phyloP scores from a whole-genome alignment of 306 rosid species.

The Vachellia collinsii region DNA sequence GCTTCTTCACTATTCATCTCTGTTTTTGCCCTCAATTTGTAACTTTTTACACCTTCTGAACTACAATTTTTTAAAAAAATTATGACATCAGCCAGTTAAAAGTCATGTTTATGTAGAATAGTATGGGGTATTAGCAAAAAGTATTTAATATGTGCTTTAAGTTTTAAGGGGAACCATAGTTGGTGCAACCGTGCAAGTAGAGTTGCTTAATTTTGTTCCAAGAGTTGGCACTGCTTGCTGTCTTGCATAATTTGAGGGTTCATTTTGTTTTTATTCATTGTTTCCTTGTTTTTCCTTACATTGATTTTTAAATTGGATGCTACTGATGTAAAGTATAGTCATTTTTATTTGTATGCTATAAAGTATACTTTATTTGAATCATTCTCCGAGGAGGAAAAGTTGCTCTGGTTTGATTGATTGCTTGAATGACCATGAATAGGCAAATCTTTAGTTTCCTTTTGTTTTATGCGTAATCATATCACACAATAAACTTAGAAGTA shows the following conservation, averaged over 20 bases:
- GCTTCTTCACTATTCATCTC: not conserved
- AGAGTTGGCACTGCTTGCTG: slow-evolving; percentile 14
- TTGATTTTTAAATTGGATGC: not conserved
- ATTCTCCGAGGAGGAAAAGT: not conserved
- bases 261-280: not conserved
- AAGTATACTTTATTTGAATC: not conserved
- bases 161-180: slow-evolving; percentile 11
- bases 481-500: no score
- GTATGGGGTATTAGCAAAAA: not conserved
- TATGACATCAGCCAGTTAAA: not conserved
- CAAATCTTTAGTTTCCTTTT: not conserved
- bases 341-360: not conserved
- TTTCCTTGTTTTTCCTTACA: slow-evolving; percentile 13
- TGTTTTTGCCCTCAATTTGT: not conserved
- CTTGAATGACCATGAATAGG: slow-evolving; percentile 1
- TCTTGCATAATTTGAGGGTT: slow-evolving; percentile 16
- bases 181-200: slow-evolving; percentile 22
- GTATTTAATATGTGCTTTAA: slow-evolving; percentile 3
- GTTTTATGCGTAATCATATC: not conserved
- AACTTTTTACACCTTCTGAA: not conserved
- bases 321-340: not conserved
- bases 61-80: not conserved
- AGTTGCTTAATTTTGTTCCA: slow-evolving; percentile 22
- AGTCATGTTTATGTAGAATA: not conserved
- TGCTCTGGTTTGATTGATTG: slow-evolving; percentile 9